phyloP scores from a whole-genome alignment of 2,329 filamentous ascomycete species.

The Rutstroemia sp. region DNA sequence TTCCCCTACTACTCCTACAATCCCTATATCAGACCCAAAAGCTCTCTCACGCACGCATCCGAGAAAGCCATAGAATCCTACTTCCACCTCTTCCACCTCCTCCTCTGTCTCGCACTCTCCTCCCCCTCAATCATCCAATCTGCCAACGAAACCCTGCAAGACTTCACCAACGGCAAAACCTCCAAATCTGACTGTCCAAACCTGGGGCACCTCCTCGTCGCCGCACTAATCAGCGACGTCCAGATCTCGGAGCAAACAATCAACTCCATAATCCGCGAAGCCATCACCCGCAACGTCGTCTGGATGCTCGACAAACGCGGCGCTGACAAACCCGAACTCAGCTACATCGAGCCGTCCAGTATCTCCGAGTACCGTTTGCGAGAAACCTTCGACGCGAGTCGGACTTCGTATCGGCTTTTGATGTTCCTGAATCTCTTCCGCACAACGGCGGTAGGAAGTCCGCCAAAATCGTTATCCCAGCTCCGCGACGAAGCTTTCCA shows the following conservation, averaged over 20 bases:
- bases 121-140: constrained; percentile 29
- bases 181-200: constrained; percentile 39
- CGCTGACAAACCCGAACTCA: constrained; percentile 35
- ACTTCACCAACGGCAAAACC: constrained; percentile 34
- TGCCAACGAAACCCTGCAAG: constrained; percentile 35
- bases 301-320: constrained; percentile 38
- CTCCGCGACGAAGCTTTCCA: constrained; percentile 40
- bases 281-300: constrained; percentile 43
- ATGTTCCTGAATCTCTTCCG: constrained; percentile 47
- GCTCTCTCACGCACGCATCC: constrained; percentile 39
- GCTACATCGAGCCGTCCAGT: constrained; percentile 36
- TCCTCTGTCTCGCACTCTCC: constrained; percentile 39
- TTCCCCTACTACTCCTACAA: not conserved
- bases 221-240: constrained; percentile 38
- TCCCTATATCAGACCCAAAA: constrained; percentile 22
- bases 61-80: constrained; percentile 48
- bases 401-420: constrained; percentile 42
- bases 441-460: constrained; percentile 34
- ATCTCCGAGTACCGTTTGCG: constrained; percentile 39
- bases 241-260: constrained; percentile 34
- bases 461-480: constrained; percentile 30
- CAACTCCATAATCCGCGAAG: constrained; percentile 39
- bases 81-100: constrained; percentile 44
- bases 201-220: constrained; percentile 41
- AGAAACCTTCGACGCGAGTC: constrained; percentile 39